Evolutionary conservation across 1,284 basidiomycete genomes (phyloP), one percentile per base, ranked within the genome.

Genomic region (Bondarzewia mesenterica): DNA sequence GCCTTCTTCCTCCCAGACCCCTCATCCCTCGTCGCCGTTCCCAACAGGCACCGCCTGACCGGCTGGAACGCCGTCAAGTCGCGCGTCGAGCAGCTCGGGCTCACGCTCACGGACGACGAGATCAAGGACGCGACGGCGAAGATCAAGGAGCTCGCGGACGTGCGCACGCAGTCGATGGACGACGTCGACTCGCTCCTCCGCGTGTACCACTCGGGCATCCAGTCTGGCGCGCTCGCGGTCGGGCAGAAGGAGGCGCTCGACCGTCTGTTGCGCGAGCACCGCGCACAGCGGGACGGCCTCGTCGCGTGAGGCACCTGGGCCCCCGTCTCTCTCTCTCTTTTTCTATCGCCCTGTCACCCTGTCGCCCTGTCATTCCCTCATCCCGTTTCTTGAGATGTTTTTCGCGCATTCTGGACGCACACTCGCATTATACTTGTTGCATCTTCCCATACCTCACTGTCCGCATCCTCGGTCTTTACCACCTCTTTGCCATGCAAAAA

Each of bases 21-120:
- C 42, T 62, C 41, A 49, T 44, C 26, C 5, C 25, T 7, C 7
- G 14, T 44, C n/a, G 25, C 10, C 15, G 1, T 4, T 21, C 16
- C 15, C 16, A 40, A 15, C 52, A 87, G 85, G 35, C 93, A 96
- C 69, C 90, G 94, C 58, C 75, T 97, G 50, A 96, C 93, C 5
- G 93, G 93, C 44, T 98, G 94, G 94, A 98, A 97, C 65, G 94
- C 93, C 37, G 93, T 99, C 82, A 99, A 98, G 82, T 94, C 89
- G 55, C 90, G 96, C 67, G 94, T 96, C 23, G 94, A 99, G 73
- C 96, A 98, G 68, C 83, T 99, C 45, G 89, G 90, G 52, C 79
- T 99, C 48, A 74, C 70, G 53, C 75, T 93, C 51, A 85, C 80
- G n/a, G 91, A 93, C 60, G 90, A 86, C 10, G 83, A 92, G 78